These are phyloP conservation scores for Clarkia xantiana DNA, from an alignment of 345 rosid species.

Conservation along the genomic window DNA sequence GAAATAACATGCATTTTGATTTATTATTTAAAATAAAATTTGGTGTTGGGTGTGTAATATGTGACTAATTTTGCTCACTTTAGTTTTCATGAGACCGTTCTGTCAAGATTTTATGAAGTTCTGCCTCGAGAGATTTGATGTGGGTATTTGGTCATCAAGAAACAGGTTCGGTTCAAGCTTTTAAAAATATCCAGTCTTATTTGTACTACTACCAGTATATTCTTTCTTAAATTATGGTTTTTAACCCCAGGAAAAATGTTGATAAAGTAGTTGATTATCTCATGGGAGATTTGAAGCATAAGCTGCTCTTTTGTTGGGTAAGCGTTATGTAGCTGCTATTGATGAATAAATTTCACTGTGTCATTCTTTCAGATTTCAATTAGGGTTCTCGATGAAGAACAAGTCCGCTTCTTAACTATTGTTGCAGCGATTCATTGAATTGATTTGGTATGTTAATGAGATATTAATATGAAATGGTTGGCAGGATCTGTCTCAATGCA, in stretches of 20 bases:
- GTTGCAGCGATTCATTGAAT: too few species aligned
- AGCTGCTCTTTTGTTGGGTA: slow-evolving; percentile 85
- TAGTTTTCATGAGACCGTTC: slow-evolving; percentile 49
- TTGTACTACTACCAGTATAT: not conserved
- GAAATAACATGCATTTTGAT: not conserved
- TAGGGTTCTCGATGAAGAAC: not conserved
- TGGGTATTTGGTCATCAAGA: slow-evolving; percentile 55
- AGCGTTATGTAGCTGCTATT: slow-evolving; percentile 2
- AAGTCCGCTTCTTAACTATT: too few species aligned
- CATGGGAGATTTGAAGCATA: slow-evolving; percentile 62
- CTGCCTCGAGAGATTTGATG: slow-evolving; percentile 46
- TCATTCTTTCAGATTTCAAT: not conserved
- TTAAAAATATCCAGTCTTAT: not conserved
- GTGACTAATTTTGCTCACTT: slow-evolving; percentile 4
- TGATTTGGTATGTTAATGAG: not conserved
- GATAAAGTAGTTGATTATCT: slow-evolving; percentile 39
- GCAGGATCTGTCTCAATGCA: slow-evolving; percentile 67
- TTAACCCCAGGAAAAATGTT: slow-evolving; percentile 40
- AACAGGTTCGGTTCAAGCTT: slow-evolving; percentile 15
- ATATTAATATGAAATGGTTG: slow-evolving; percentile 5
- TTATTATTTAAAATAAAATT: too few species aligned
- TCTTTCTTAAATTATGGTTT: not conserved
- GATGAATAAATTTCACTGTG: not conserved
- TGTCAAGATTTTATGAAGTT: slow-evolving; percentile 32
- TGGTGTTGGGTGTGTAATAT: not conserved